These are phyloP conservation scores for Knoxia roxburghii DNA, from an alignment of 257 asterid genomes.

Conservation along the genomic window DNA sequence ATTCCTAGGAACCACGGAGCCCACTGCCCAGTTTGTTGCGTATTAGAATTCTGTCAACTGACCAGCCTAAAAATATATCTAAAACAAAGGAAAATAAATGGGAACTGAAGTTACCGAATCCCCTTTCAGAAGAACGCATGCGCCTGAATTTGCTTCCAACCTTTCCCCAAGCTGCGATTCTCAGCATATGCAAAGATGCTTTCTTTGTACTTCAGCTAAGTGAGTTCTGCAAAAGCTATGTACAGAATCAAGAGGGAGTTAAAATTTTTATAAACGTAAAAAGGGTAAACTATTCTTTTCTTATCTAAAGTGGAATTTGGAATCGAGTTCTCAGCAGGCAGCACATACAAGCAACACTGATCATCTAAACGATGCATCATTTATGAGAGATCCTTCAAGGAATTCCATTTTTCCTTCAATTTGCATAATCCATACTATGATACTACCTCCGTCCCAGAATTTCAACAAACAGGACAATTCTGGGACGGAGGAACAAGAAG, in stretches of 20 bases:
- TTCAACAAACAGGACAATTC: no score
- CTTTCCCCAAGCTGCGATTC: constrained; percentile 12
- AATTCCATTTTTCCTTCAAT: neutral
- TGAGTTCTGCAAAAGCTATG: constrained; percentile 1
- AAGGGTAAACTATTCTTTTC: neutral
- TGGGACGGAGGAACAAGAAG: no score
- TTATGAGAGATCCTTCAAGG: no score
- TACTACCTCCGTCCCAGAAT: no score
- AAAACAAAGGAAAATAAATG: neutral
- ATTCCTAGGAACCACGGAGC: constrained; percentile 25
- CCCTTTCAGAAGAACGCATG: constrained; percentile 16
- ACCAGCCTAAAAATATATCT: neutral
- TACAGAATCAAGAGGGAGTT: neutral
- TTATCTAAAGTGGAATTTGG: neutral
- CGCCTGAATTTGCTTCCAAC: constrained; percentile 13
- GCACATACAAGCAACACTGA: no score
- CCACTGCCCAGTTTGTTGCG: constrained; percentile 24
- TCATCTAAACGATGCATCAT: neutral
- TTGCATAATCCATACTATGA: neutral
- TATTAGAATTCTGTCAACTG: neutral
- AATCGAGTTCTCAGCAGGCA: neutral
- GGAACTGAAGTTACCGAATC: constrained; percentile 26
- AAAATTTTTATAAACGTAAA: neutral
- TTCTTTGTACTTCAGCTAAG: constrained; percentile 6
- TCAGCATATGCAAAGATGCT: constrained; percentile 16